Evolutionary conservation across 2,329 filamentous ascomycete species (phyloP).

Genomic region (Alternaria angustiovoidea): DNA sequence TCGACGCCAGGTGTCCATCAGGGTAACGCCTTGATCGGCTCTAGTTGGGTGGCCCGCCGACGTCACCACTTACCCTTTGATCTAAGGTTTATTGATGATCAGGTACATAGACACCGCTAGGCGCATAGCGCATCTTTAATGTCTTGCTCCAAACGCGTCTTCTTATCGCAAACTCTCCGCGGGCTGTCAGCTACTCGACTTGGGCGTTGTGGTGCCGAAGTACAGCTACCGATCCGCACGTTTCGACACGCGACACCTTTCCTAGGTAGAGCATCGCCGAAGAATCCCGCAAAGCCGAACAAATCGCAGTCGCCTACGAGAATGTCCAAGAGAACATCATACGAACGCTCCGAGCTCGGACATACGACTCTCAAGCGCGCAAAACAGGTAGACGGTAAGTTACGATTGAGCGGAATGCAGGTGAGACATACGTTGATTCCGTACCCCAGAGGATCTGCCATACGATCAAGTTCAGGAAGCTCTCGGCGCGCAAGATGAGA

Average conservation of each 20-base stretch:
- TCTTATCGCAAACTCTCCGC: constrained; percentile 2
- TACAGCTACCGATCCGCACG: constrained; percentile 5
- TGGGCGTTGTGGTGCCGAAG: not conserved
- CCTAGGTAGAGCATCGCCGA: constrained; percentile 9
- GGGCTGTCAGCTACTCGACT: not conserved
- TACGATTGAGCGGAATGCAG: not conserved
- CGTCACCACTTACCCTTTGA: constrained; percentile 34
- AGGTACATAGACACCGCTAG: constrained; percentile 19
- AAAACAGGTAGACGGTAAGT: constrained; percentile 55
- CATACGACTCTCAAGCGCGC: constrained; percentile 60
- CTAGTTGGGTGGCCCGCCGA: constrained; percentile 24
- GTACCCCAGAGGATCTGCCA: constrained; percentile 47
- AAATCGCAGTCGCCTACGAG: constrained; percentile 5
- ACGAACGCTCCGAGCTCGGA: constrained; percentile 43
- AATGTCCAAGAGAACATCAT: constrained; percentile 41
- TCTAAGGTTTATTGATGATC: constrained; percentile 4
- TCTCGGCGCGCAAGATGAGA: constrained; percentile 51
- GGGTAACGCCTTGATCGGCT: constrained; percentile 30
- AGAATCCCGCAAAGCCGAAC: constrained; percentile 9
- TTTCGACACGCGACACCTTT: constrained; percentile 23
- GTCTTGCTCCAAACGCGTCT: constrained; percentile 15
- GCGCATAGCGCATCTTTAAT: constrained; percentile 12
- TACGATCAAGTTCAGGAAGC: constrained; percentile 53
- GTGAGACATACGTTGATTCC: not conserved
- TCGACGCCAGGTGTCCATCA: constrained; percentile 27